These are phyloP conservation scores for Lithospermum erythrorhizon DNA, from an alignment of 257 asterid species.

Conservation along the genomic window DNA sequence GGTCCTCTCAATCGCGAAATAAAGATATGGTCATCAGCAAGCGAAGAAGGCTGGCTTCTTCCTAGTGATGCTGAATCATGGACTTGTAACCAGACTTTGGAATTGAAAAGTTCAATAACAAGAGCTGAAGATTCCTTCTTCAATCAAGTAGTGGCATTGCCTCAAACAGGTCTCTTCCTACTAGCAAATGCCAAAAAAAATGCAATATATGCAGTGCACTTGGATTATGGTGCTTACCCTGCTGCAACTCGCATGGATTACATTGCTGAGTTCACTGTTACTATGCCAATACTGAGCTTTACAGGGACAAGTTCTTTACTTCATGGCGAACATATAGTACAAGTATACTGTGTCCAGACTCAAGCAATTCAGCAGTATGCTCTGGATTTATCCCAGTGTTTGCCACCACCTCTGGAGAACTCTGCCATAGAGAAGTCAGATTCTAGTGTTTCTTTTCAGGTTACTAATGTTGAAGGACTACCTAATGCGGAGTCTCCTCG, in stretches of 20 bases:
- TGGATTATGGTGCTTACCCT: conserved; percentile 83
- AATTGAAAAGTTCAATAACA: conserved; percentile 58
- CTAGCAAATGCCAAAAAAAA: conserved; percentile 93
- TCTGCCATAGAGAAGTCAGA: conserved; percentile 49
- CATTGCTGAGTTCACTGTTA: conserved; percentile 82
- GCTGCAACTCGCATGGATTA: conserved; percentile 77
- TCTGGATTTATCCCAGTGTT: conserved; percentile 80
- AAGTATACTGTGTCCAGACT: conserved; percentile 94
- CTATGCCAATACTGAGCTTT: conserved; percentile 96
- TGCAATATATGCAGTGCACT: conserved; percentile 92
- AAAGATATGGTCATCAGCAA: conserved; percentile 80
- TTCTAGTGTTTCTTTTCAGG: conserved; percentile 39
- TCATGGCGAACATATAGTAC: conserved; percentile 81
- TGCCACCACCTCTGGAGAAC: conserved; percentile 67
- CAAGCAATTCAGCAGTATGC: conserved; percentile 98
- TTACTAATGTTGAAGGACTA: conserved; percentile 36
- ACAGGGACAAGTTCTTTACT: conserved; percentile 77
- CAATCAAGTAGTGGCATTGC: conserved; percentile 86
- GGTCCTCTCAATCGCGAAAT: conserved; percentile 84
- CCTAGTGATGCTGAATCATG: conserved; percentile 89
- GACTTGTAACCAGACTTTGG: conserved; percentile 81
- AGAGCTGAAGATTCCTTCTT: conserved; percentile 71
- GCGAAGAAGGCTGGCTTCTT: conserved; percentile 98
- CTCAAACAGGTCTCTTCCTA: conserved; percentile 68
- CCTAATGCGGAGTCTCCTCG: conserved; percentile 35